Evolutionary conservation across 164 flowering plant genomes (phyloP).

Genomic region (Pachysandra terminalis): DNA sequence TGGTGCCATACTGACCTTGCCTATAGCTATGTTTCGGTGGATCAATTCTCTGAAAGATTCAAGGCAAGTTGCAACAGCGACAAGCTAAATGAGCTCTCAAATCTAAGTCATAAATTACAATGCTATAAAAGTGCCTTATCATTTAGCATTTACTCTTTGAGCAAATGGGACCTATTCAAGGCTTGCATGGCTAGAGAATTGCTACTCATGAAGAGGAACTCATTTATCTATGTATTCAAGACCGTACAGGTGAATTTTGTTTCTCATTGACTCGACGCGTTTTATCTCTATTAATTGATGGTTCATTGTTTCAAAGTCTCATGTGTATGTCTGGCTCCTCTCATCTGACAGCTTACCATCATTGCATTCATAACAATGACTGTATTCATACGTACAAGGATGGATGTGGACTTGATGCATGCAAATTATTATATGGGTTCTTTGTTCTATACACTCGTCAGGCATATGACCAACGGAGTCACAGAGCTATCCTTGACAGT

Average conservation of each 20-base stretch:
- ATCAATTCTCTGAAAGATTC: slow-evolving; percentile 35
- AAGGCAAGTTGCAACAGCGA: slow-evolving; percentile 28
- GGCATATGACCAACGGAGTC: slow-evolving; percentile 44
- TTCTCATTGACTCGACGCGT: neutral
- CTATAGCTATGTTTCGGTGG: slow-evolving; percentile 41
- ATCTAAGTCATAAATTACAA: slow-evolving; percentile 35
- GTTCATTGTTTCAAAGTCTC: neutral
- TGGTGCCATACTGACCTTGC: slow-evolving; percentile 37
- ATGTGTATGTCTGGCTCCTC: neutral
- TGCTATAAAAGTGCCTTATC: slow-evolving; percentile 31
- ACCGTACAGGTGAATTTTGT: slow-evolving; percentile 31
- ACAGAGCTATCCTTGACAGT: slow-evolving; percentile 48
- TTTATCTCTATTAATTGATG: neutral
- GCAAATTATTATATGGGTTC: slow-evolving; percentile 40
- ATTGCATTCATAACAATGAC: slow-evolving; percentile 48
- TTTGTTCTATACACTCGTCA: slow-evolving; percentile 39
- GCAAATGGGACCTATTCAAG: slow-evolving; percentile 47
- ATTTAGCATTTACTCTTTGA: slow-evolving; percentile 31
- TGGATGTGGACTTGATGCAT: slow-evolving; percentile 26
- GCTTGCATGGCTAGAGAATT: slow-evolving; percentile 49
- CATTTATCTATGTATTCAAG: slow-evolving; percentile 49
- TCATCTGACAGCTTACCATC: slow-evolving; percentile 33
- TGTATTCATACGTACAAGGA: slow-evolving; percentile 40
- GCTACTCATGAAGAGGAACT: slow-evolving; percentile 52
- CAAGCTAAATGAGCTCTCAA: slow-evolving; percentile 29